Conservation (phyloP, 2,329 filamentous ascomycete species). For the Diaporthe vexans region DNA sequence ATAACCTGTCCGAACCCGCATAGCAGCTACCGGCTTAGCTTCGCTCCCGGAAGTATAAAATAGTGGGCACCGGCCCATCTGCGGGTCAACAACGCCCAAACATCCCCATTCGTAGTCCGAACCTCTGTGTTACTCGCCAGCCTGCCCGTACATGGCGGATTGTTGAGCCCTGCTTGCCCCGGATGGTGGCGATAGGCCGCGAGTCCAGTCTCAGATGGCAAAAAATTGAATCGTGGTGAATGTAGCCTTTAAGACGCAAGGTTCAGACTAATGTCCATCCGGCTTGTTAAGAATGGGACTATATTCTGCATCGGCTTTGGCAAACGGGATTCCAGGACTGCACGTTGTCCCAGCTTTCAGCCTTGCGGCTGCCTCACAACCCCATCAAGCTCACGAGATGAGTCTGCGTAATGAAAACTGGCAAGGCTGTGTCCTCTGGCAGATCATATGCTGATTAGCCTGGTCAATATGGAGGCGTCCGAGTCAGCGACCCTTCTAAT, state of each 20-base stretch:
- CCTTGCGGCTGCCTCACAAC: background rate
- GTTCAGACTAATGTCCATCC: background rate
- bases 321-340: background rate
- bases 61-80: constrained; percentile 21
- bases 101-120: background rate
- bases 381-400: background rate
- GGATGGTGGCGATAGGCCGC: constrained; percentile 16
- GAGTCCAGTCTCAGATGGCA: background rate
- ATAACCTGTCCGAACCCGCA: constrained; percentile 6
- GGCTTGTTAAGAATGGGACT: background rate
- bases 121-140: background rate
- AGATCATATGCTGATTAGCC: constrained; percentile 16
- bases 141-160: background rate
- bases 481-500: background rate
- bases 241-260: background rate
- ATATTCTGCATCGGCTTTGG: background rate
- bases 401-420: background rate
- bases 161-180: background rate
- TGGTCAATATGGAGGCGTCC: background rate
- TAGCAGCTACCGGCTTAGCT: constrained; percentile 3
- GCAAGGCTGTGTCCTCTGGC: background rate
- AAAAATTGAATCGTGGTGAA: background rate
- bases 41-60: constrained; percentile 26
- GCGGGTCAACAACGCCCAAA: constrained; percentile 5
- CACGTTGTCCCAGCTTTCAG: background rate